Percentiles rank a stretch among this genome's conserved stretches.
Conservation (phyloP, 2,329 filamentous ascomycete species). For the Ceratocystis smalleyi region DNA sequence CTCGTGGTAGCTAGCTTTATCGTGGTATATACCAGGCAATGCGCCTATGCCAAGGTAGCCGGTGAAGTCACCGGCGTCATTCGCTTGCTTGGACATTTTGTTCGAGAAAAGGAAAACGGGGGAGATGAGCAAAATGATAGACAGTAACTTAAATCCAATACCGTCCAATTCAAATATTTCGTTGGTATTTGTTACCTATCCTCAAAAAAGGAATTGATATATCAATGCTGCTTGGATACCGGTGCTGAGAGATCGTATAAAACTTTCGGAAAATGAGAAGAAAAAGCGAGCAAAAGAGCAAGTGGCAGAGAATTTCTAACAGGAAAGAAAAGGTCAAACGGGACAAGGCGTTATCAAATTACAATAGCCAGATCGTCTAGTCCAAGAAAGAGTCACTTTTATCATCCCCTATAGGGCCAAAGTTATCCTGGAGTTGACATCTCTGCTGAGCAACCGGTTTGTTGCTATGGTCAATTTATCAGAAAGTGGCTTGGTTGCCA, state of each 20-base stretch:
- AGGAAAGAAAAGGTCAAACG: background rate
- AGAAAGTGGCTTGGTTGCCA: background rate
- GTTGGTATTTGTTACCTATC: background rate
- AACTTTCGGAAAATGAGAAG: background rate
- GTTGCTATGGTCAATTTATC: background rate
- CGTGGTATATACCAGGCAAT: background rate
- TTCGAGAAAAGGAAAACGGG: background rate
- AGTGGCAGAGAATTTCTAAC: background rate
- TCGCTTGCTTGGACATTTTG: background rate
- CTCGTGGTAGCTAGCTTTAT: background rate
- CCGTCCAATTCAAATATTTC: background rate
- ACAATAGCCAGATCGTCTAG: too few relatives aligned
- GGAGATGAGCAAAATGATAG: background rate
- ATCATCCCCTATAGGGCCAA: background rate
- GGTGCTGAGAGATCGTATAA: background rate
- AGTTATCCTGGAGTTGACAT: background rate
- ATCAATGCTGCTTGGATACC: background rate
- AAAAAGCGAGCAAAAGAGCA: background rate
- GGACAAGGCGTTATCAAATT: background rate
- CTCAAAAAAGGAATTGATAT: background rate
- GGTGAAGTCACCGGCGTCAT: background rate
- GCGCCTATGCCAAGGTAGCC: background rate
- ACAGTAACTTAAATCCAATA: background rate
- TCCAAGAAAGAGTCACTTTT: background rate
- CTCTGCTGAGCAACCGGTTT: background rate